phyloP scores from a whole-genome alignment of 768 basidiomycete species.

The Leccinum rimulosum region DNA sequence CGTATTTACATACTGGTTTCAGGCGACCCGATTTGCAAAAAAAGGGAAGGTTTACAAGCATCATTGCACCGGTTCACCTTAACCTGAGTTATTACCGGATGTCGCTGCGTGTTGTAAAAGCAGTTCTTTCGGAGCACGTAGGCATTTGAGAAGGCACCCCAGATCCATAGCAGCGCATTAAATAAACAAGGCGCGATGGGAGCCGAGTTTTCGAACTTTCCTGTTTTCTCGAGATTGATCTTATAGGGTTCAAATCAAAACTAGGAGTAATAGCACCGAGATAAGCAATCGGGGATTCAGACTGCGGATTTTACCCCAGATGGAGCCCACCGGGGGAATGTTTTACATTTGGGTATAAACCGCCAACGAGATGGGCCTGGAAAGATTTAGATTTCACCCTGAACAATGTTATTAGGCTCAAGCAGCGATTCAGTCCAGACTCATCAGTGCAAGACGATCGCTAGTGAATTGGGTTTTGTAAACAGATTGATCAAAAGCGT shows the following conservation, averaged over 20 bases:
- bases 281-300: conserved; percentile 10
- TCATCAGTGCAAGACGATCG: conserved; percentile 3
- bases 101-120: neutral
- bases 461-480: conserved; percentile 10
- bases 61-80: conserved; percentile 2
- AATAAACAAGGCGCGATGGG: conserved; percentile 15
- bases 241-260: conserved; percentile 3
- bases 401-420: neutral
- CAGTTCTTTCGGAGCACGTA: conserved; percentile 1
- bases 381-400: neutral
- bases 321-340: conserved; percentile 6
- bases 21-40: conserved; percentile 5
- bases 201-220: conserved; percentile 7
- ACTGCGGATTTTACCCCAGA: conserved; percentile 16
- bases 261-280: conserved; percentile 12
- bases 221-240: conserved; percentile 12
- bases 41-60: neutral
- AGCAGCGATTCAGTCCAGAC: conserved; percentile 1
- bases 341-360: conserved; percentile 2
- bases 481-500: neutral
- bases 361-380: no score
- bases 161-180: conserved; percentile 25
- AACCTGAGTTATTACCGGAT: conserved; percentile 2
- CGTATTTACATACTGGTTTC: neutral
- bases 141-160: conserved; percentile 24